phyloP scores from a whole-genome alignment of 2,329 filamentous ascomycete species.

The Cercospora sesami region DNA sequence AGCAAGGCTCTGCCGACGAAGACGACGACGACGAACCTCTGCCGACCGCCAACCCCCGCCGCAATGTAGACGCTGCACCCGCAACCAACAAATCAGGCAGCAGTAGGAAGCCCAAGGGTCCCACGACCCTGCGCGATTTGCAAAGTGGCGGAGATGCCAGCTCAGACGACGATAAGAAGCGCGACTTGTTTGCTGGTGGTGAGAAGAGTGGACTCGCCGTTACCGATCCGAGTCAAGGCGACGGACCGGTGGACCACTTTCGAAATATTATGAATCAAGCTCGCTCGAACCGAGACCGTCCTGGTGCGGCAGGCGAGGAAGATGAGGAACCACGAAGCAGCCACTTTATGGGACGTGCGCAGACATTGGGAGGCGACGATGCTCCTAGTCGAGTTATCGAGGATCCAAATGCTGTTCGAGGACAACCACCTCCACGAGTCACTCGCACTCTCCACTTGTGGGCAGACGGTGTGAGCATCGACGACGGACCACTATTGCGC shows the following conservation, averaged over 20 bases:
- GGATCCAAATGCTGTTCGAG: conserved; percentile 53
- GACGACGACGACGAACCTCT: conserved; percentile 34
- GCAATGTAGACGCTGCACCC: conserved; percentile 4
- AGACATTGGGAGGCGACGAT: conserved; percentile 77
- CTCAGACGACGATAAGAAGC: conserved; percentile 60
- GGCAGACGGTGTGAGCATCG: conserved; percentile 81
- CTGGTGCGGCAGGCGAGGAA: conserved; percentile 52
- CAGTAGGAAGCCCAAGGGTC: conserved; percentile 32
- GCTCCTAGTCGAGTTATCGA: conserved; percentile 67
- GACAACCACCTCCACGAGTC: conserved; percentile 51
- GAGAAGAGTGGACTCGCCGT: conserved; percentile 78
- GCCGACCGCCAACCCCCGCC: conserved; percentile 12
- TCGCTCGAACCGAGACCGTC: conserved; percentile 59
- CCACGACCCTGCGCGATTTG: conserved; percentile 50
- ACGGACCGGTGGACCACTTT: conserved; percentile 46
- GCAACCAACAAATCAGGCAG: conserved; percentile 30
- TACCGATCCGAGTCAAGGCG: conserved; percentile 59
- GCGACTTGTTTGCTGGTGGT: conserved; percentile 77
- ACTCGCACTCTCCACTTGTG: conserved; percentile 75
- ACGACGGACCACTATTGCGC: conserved; percentile 73
- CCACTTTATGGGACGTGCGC: conserved; percentile 68
- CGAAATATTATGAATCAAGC: conserved; percentile 53
- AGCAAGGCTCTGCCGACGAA: conserved; percentile 38
- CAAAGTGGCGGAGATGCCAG: conserved; percentile 59
- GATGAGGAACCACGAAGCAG: conserved; percentile 36